Percentiles rank a stretch among this genome's conserved stretches.
These are phyloP conservation scores for Aurifilum marmelostoma DNA, from an alignment of 2,329 filamentous ascomycete genomes.

Conservation along the genomic window DNA sequence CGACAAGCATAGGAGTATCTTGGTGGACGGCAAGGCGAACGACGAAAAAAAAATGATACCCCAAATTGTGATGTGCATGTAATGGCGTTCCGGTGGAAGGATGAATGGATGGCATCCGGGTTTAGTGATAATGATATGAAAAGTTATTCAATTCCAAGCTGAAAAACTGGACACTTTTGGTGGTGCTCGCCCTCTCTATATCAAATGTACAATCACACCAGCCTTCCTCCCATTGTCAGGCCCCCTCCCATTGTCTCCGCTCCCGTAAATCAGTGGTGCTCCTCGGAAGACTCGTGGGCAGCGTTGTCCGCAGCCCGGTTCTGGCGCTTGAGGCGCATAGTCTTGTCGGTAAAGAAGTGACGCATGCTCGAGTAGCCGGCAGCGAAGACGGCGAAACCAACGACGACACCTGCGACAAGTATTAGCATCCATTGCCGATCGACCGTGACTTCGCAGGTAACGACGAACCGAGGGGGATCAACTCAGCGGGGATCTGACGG, in stretches of 20 bases:
- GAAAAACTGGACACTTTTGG: slow-evolving; percentile 19
- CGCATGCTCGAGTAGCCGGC: slow-evolving; percentile 79
- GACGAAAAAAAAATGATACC: slow-evolving; percentile 22
- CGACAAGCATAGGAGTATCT: slow-evolving; percentile 63
- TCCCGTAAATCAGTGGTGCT: slow-evolving; percentile 40
- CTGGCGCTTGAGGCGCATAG: slow-evolving; percentile 82
- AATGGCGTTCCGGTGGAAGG: slow-evolving; percentile 46
- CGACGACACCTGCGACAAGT: slow-evolving; percentile 70
- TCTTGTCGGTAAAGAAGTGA: slow-evolving; percentile 90
- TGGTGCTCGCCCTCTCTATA: slow-evolving; percentile 24
- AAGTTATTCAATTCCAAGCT: slow-evolving; percentile 21
- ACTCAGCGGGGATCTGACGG: slow-evolving; percentile 88
- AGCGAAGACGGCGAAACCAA: slow-evolving; percentile 80
- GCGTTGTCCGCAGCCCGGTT: slow-evolving; percentile 51
- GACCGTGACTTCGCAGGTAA: slow-evolving; percentile 34
- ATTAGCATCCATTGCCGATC: slow-evolving; percentile 33
- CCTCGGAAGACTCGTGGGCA: slow-evolving; percentile 36
- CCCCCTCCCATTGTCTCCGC: slow-evolving; percentile 26
- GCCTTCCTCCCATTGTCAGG: slow-evolving; percentile 24
- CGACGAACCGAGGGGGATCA: slow-evolving; percentile 89
- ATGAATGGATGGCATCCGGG: slow-evolving; percentile 28
- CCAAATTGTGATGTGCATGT: slow-evolving; percentile 42
- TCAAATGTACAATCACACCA: slow-evolving; percentile 29
- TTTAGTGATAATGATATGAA: slow-evolving; percentile 29
- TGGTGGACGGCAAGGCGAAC: slow-evolving; percentile 31